These are phyloP conservation scores for Polygonum maritimum DNA, from an alignment of 148 eudicot genomes.

Conservation along the genomic window DNA sequence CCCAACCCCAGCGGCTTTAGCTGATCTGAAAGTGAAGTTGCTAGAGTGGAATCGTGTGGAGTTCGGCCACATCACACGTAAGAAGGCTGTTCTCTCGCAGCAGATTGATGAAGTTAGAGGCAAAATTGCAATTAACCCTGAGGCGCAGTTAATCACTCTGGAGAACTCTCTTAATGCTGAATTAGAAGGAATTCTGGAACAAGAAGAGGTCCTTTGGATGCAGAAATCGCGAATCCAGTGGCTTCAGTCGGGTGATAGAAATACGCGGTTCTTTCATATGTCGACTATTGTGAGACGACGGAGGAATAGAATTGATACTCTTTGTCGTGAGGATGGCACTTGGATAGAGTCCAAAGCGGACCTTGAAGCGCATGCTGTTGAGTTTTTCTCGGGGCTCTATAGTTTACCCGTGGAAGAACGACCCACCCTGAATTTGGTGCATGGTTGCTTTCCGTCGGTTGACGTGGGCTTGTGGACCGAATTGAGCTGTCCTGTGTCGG, in stretches of 20 bases:
- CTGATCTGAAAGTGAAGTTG: neutral
- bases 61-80: too few relatives aligned
- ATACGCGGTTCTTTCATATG: too few relatives aligned
- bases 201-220: too few relatives aligned
- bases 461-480: neutral
- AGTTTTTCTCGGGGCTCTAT: neutral
- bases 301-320: neutral
- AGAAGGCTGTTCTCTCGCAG: too few relatives aligned
- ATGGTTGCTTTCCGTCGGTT: neutral
- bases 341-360: neutral
- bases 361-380: neutral
- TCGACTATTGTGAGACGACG: neutral
- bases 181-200: too few relatives aligned
- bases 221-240: too few relatives aligned
- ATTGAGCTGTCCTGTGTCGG: neutral
- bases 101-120: too few relatives aligned
- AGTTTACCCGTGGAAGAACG: neutral
- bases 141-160: too few relatives aligned
- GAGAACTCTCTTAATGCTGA: too few relatives aligned
- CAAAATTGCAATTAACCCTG: too few relatives aligned
- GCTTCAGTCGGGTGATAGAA: too few relatives aligned
- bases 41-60: neutral
- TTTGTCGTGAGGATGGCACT: neutral
- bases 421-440: neutral
- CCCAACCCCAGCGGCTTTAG: neutral